These are phyloP conservation scores for Penicillium fuscoglaucum DNA, from an alignment of 2,329 filamentous ascomycete species.

Conservation along the genomic window DNA sequence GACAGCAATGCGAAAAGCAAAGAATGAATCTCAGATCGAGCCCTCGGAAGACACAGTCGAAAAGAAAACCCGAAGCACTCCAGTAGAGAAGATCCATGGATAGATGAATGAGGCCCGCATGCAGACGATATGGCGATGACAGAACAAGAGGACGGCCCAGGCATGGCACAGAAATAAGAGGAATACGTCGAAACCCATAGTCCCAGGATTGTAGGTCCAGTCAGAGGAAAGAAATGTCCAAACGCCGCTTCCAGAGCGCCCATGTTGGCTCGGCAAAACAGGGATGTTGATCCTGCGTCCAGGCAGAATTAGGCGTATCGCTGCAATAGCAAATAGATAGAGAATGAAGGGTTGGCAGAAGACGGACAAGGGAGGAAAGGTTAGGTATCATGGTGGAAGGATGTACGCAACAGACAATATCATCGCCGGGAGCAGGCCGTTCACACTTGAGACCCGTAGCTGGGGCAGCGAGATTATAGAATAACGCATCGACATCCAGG, in stretches of 20 bases:
- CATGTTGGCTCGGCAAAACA: conserved; percentile 8
- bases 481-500: conserved; percentile 67
- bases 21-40: not conserved
- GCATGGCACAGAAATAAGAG: not conserved
- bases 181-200: not conserved
- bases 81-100: not conserved
- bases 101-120: not conserved
- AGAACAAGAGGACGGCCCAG: not conserved
- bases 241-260: conserved; percentile 23
- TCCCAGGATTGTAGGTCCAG: not conserved
- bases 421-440: not conserved
- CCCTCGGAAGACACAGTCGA: not conserved
- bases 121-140: not conserved
- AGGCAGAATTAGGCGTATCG: conserved; percentile 15
- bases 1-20: conserved; percentile 10
- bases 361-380: not conserved
- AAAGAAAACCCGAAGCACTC: not conserved
- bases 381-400: not conserved
- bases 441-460: not conserved
- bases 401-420: not conserved
- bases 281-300: conserved; percentile 17
- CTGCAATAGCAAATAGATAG: conserved; percentile 8
- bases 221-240: conserved; percentile 10
- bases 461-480: conserved; percentile 42
- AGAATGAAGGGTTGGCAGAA: not conserved